Percentiles rank a stretch among this genome's conserved stretches.
Evolutionary conservation across 176 grass and related monocot genomes (phyloP).

Genomic region (Carex cristatella): DNA sequence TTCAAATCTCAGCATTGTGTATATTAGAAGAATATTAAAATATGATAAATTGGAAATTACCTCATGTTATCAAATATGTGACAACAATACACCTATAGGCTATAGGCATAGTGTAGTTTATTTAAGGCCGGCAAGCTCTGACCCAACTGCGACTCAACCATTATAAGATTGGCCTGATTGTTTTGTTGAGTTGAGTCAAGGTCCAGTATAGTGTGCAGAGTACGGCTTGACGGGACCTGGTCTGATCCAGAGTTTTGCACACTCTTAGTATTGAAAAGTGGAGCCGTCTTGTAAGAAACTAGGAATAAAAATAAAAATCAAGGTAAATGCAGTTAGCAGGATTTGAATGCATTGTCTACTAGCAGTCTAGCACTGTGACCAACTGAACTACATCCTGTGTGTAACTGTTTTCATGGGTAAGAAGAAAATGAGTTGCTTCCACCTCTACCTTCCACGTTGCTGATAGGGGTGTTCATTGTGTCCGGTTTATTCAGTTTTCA

Average conservation of each 20-base stretch:
- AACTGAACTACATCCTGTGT: not conserved
- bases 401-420: not conserved
- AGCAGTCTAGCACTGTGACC: not conserved
- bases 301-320: not conserved
- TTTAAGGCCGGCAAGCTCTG: not conserved
- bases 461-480: no score
- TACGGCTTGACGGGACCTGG: not conserved
- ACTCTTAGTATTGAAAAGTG: not conserved
- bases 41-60: slow-evolving; percentile 1
- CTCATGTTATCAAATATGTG: not conserved
- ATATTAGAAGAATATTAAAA: not conserved
- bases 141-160: not conserved
- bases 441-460: no score
- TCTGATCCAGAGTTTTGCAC: not conserved
- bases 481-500: no score
- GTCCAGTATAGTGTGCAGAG: not conserved
- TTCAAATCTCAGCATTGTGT: not conserved
- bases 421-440: no score
- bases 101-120: not conserved
- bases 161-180: not conserved
- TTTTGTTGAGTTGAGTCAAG: not conserved
- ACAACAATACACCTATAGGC: not conserved
- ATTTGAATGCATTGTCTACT: not conserved
- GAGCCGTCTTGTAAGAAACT: not conserved
- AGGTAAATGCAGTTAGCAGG: not conserved